A percentile compares a stretch with the other conserved stretches of the same genome.
Conservation (phyloP, 2,329 filamentous ascomycete genomes). For the Fusarium nelsonii region DNA sequence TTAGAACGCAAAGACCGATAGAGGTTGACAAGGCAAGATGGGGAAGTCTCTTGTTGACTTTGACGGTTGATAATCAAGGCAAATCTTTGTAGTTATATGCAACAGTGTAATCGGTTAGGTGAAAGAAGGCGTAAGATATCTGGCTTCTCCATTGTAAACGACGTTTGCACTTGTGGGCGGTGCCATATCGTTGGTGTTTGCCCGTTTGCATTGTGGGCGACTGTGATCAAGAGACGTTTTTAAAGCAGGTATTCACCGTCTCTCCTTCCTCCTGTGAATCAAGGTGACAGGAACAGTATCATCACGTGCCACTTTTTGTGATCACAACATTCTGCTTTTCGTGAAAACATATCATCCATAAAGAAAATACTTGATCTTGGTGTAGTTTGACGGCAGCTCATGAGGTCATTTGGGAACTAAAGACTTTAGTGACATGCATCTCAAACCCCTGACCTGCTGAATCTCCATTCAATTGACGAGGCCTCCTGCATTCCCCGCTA, state of each 20-base stretch:
- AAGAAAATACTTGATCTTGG: not conserved
- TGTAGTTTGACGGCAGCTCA: conserved; percentile 7
- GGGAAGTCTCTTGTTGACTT: not conserved
- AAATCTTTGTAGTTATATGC: not conserved
- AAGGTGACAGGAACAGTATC: not conserved
- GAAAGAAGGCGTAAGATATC: not conserved
- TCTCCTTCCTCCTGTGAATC: conserved; percentile 9
- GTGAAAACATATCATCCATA: not conserved
- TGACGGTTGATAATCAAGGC: not conserved
- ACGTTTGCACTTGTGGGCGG: not conserved
- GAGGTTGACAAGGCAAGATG: not conserved
- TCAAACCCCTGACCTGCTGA: conserved; percentile 40
- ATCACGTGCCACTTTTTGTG: not conserved
- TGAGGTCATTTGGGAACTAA: conserved; percentile 25
- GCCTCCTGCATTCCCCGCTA: conserved; percentile 35
- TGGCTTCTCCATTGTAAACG: not conserved
- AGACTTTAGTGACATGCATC: conserved; percentile 28
- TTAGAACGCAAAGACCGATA: not conserved
- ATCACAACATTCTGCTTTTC: too few relatives aligned
- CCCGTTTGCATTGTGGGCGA: conserved; percentile 13
- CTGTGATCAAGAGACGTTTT: conserved; percentile 3
- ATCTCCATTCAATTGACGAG: conserved; percentile 34
- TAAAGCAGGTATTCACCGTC: not conserved
- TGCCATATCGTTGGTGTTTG: conserved; percentile 6
- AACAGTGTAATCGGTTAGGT: not conserved